A percentile compares a stretch with the other conserved stretches of the same genome.
Evolutionary conservation across 495 filamentous ascomycete genomes (phyloP).

Genomic region (Aspergillus sclerotiicarbonarius): DNA sequence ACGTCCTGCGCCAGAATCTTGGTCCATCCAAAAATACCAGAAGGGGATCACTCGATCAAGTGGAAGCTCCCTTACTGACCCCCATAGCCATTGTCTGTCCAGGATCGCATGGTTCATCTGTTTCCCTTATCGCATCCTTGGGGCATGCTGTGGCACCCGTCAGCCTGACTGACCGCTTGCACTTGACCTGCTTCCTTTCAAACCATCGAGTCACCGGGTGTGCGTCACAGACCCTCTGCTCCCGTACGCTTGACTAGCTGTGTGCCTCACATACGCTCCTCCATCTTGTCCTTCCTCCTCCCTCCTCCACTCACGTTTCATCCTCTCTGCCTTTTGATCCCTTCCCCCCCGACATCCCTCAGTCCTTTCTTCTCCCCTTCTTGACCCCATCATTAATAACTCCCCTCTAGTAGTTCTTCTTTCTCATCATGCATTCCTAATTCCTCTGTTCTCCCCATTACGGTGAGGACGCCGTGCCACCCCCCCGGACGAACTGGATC

Average conservation of each 20-base stretch:
- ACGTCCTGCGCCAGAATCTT: not conserved
- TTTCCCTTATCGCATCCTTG: constrained; percentile 1
- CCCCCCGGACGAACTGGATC: constrained; percentile 19
- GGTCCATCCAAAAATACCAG: not conserved
- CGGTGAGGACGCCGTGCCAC: constrained; percentile 30
- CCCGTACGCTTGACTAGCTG: constrained; percentile 13
- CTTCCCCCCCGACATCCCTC: not conserved
- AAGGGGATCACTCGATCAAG: not conserved
- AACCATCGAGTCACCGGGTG: constrained; percentile 30
- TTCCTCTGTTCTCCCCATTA: constrained; percentile 18
- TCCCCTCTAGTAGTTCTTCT: not conserved
- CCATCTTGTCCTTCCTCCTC: constrained; percentile 44
- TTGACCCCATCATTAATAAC: constrained; percentile 3
- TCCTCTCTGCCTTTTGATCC: constrained; percentile 22
- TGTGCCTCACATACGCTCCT: constrained; percentile 10
- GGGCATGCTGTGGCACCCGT: constrained; percentile 9
- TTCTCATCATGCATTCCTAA: constrained; percentile 26
- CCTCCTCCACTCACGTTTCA: constrained; percentile 34
- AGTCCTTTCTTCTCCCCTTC: constrained; percentile 17
- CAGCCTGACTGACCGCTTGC: constrained; percentile 12
- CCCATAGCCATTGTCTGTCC: not conserved
- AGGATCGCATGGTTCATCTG: not conserved
- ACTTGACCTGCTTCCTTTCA: constrained; percentile 12
- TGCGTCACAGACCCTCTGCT: constrained; percentile 30
- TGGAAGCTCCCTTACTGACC: constrained; percentile 2